Base-by-base conservation (phyloP, 2,329 filamentous ascomycete species). In the Bretziella fagacearum region DNA sequence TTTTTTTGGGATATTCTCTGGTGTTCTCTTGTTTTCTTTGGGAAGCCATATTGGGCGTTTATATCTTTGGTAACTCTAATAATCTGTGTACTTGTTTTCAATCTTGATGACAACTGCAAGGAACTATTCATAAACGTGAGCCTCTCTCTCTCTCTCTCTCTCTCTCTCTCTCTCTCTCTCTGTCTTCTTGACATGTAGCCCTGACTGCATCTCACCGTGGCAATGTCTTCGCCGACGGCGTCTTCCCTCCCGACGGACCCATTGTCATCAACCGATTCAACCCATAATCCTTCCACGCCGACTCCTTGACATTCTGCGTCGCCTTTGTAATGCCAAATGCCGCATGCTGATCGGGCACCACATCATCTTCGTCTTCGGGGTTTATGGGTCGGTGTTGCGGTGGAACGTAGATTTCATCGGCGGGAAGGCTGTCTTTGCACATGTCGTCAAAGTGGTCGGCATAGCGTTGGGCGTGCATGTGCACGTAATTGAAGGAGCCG, bases 281-380 rank as follows among this genome's bases (percentile, higher is more conserved):
- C 0, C 82, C 81, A 5, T 89, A 63, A 57, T 91, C 84, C 58
- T 79, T 80, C 84, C 84, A 93, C 6, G 77, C 77, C 1, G 80
- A 70, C 62, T 86, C 81, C 56, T 71, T 73, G 55, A 68, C 70
- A 53, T 73, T 72, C 63, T 85, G 80, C 13, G 82, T 87, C 7
- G 84, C 84, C 54, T 81, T 74, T 60, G 84, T 77, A 56, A 93
- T 91, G 32, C 84, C 84, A 59, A 91, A 91, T 0, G 84, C 84
- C 10, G 84, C 84, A 58, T 91, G 84, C 63, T 91, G 84, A 61
- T 91, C 83, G 0, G 84, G 84, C 3, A 91, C 84, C 3, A 91
- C 81, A 57, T 91, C 84, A 58, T 91, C 84, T 63, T 91, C 83
- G 59, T 91, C 84, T 61, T 91, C 84, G 0, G 84, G 84, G 59